Evolutionary conservation across 306 rosid species (phyloP).

Genomic region (Rubus idaeus): DNA sequence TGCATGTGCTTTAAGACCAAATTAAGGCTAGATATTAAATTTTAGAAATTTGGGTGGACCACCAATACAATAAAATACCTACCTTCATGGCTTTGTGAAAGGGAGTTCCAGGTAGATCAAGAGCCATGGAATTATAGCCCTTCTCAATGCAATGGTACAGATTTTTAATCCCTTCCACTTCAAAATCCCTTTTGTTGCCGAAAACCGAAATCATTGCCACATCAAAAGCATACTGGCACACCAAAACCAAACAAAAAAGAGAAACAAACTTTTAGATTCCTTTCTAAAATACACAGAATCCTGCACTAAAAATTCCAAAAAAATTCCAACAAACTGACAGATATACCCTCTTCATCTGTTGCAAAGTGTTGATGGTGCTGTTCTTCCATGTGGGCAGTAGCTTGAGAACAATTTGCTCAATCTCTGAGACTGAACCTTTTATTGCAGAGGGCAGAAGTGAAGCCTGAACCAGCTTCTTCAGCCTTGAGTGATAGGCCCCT

Average conservation of each 20-base stretch:
- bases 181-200: slow-evolving; percentile 52
- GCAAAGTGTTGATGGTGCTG: slow-evolving; percentile 65
- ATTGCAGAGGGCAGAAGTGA: slow-evolving; percentile 62
- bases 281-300: slow-evolving; percentile 4
- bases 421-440: slow-evolving; percentile 52
- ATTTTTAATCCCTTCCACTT: slow-evolving; percentile 63
- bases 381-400: slow-evolving; percentile 63
- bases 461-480: slow-evolving; percentile 61
- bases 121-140: slow-evolving; percentile 86
- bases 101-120: slow-evolving; percentile 69
- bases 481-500: slow-evolving; percentile 72
- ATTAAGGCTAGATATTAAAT: not conserved
- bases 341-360: slow-evolving; percentile 77
- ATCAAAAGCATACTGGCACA: slow-evolving; percentile 76
- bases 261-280: slow-evolving; percentile 19
- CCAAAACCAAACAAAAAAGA: slow-evolving; percentile 1
- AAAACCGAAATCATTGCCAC: slow-evolving; percentile 81
- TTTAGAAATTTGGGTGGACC: not conserved
- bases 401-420: slow-evolving; percentile 57
- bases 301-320: not conserved
- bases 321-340: not conserved
- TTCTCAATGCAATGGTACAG: slow-evolving; percentile 65
- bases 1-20: not conserved
- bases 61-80: not conserved
- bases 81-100: slow-evolving; percentile 80